phyloP scores from a whole-genome alignment of 192 early-diverging fungal species.

The Coemansia sp. region DNA sequence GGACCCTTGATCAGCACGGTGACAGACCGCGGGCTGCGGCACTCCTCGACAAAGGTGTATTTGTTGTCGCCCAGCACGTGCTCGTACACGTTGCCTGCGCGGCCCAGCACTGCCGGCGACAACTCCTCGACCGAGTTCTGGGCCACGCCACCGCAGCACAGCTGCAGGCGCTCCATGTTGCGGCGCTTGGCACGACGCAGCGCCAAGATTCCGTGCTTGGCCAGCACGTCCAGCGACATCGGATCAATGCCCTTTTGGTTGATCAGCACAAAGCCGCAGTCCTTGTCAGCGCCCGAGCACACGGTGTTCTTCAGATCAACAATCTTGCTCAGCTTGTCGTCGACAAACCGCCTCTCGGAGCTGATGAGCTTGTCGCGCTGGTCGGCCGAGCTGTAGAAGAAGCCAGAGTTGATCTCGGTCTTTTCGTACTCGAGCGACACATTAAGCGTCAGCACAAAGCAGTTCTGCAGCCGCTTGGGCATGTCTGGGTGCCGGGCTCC shows the following conservation, averaged over 20 bases:
- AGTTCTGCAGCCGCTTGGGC: conserved; percentile 91
- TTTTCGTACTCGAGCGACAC: conserved; percentile 99
- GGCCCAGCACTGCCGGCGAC: conserved; percentile 76
- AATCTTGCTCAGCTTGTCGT: conserved; percentile 90
- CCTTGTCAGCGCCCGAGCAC: conserved; percentile 73
- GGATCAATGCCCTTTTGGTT: conserved; percentile 99
- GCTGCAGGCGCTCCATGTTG: conserved; percentile 98
- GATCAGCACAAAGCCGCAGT: conserved; percentile 91
- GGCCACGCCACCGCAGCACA: conserved; percentile 90
- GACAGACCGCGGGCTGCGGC: conserved; percentile 82
- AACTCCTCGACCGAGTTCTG: conserved; percentile 99
- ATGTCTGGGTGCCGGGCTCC: conserved; percentile 99
- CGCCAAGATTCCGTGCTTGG: conserved; percentile 93
- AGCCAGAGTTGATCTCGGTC: conserved; percentile 97
- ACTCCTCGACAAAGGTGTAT: conserved; percentile 98
- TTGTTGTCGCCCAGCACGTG: conserved; percentile 98
- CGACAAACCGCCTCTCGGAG: conserved; percentile 94
- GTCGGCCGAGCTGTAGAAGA: conserved; percentile 97
- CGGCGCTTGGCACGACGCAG: conserved; percentile 96
- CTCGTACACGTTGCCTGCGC: conserved; percentile 92
- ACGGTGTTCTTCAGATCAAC: conserved; percentile 97
- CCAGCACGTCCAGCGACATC: conserved; percentile 91
- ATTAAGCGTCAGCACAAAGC: conserved; percentile 91
- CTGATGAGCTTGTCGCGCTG: conserved; percentile 98
- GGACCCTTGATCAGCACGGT: conserved; percentile 96